Conservation (phyloP, 2,329 filamentous ascomycete genomes). For the Volutella citrinella region DNA sequence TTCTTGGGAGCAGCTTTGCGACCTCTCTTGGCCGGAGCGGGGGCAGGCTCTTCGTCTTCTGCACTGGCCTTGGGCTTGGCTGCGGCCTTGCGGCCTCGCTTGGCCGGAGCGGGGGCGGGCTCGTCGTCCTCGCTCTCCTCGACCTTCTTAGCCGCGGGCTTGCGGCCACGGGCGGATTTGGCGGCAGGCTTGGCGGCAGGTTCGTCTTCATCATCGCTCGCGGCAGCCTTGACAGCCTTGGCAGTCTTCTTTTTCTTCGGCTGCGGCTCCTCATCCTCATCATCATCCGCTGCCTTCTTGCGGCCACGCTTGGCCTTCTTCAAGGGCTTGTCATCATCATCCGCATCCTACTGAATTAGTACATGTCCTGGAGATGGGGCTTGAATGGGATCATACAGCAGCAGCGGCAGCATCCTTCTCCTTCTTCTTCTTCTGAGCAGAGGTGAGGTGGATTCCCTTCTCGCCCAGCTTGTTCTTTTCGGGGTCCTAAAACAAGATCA, state of each 20-base stretch:
- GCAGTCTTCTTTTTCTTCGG: constrained; percentile 35
- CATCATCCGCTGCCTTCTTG: constrained; percentile 33
- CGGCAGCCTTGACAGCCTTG: constrained; percentile 20
- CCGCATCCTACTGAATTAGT: constrained; percentile 24
- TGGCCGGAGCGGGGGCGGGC: constrained; percentile 2
- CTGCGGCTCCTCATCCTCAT: constrained; percentile 32
- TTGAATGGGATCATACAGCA: constrained; percentile 13
- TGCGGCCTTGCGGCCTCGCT: constrained; percentile 15
- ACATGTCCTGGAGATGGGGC: background rate
- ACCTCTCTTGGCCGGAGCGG: constrained; percentile 27
- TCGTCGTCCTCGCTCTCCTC: constrained; percentile 12
- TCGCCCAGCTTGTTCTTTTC: constrained; percentile 69
- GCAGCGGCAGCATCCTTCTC: constrained; percentile 28
- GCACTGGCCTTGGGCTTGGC: constrained; percentile 22
- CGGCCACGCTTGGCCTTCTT: constrained; percentile 34
- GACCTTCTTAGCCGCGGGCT: constrained; percentile 13
- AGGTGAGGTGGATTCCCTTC: constrained; percentile 56
- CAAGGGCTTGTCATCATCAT: constrained; percentile 26
- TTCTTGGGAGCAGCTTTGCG: constrained; percentile 9
- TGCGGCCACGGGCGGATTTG: constrained; percentile 22
- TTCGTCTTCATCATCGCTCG: constrained; percentile 21
- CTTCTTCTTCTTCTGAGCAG: constrained; percentile 34
- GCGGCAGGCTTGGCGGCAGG: constrained; percentile 15
- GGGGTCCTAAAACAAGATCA: constrained; percentile 56
- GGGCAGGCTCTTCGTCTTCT: constrained; percentile 13